Percentiles rank a stretch among this genome's conserved stretches.
These are phyloP conservation scores for Dictyostelium citrinum DNA, from an alignment of 78 protist genomes.

Conservation along the genomic window DNA sequence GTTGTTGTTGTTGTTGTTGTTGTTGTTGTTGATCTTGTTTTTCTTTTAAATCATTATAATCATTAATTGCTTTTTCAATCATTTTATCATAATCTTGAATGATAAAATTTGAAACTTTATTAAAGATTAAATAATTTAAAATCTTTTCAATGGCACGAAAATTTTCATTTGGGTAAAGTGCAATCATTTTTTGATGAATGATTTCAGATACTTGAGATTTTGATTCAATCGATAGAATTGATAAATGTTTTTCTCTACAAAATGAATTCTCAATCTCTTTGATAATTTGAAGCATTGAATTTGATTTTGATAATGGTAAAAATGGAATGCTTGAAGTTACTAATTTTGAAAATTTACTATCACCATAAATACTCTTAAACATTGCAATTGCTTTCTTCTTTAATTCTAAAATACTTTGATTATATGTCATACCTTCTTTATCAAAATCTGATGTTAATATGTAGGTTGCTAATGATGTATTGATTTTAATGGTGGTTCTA, in stretches of 20 bases:
- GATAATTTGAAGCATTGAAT: not conserved
- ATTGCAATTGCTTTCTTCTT: not conserved
- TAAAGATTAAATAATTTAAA: not conserved
- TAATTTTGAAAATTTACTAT: not conserved
- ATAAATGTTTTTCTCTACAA: not conserved
- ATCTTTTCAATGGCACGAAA: constrained; percentile 32
- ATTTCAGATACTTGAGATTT: not conserved
- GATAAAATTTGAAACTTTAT: not conserved
- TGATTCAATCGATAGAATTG: no score
- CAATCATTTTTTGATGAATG: not conserved
- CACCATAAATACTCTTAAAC: not conserved
- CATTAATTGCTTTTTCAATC: not conserved
- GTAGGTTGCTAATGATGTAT: constrained; percentile 4
- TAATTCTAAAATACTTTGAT: not conserved
- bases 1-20: not conserved
- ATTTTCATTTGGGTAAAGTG: not conserved
- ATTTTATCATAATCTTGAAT: not conserved
- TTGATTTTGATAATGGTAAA: not conserved
- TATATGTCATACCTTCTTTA: constrained; percentile 20
- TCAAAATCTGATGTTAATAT: constrained; percentile 65
- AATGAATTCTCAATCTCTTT: not conserved
- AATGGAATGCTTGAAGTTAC: not conserved
- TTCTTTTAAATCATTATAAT: not conserved
- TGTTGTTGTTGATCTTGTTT: not conserved
- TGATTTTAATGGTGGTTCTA: not conserved